Conservation (phyloP, 2,329 filamentous ascomycete species). For the Hymenoscyphus repandus region DNA sequence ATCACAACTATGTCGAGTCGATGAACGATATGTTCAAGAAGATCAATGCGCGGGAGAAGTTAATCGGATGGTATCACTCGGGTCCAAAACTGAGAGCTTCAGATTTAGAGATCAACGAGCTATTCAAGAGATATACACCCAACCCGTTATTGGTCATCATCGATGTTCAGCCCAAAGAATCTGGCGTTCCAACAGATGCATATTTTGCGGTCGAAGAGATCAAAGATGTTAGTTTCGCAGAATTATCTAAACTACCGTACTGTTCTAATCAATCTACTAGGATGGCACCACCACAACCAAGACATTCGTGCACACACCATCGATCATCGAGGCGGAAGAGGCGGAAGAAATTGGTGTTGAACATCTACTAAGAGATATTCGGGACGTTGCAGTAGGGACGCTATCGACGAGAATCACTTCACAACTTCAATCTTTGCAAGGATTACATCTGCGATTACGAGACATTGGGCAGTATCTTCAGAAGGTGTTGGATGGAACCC, state of each 20-base stretch:
- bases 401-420: conserved; percentile 95
- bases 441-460: conserved; percentile 85
- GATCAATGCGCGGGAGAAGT: conserved; percentile 96
- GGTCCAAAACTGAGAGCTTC: conserved; percentile 95
- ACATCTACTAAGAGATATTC: conserved; percentile 94
- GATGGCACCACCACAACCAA: conserved; percentile 95
- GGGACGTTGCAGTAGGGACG: conserved; percentile 94
- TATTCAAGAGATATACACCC: conserved; percentile 98
- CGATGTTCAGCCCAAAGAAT: conserved; percentile 96
- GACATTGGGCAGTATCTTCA: conserved; percentile 95
- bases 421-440: conserved; percentile 94
- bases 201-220: conserved; percentile 99
- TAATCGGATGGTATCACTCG: conserved; percentile 99
- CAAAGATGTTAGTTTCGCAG: conserved; percentile 71
- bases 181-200: conserved; percentile 94
- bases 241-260: not conserved
- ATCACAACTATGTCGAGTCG: conserved; percentile 98
- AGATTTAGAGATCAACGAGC: conserved; percentile 97
- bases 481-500: conserved; percentile 86
- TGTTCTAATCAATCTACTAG: conserved; percentile 40
- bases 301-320: conserved; percentile 97
- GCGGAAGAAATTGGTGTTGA: conserved; percentile 98
- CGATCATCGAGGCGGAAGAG: conserved; percentile 97
- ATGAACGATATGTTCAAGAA: conserved; percentile 99
- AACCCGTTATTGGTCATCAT: conserved; percentile 96